phyloP scores from a whole-genome alignment of 2,329 filamentous ascomycete species.

The Xylariaceae sp. region DNA sequence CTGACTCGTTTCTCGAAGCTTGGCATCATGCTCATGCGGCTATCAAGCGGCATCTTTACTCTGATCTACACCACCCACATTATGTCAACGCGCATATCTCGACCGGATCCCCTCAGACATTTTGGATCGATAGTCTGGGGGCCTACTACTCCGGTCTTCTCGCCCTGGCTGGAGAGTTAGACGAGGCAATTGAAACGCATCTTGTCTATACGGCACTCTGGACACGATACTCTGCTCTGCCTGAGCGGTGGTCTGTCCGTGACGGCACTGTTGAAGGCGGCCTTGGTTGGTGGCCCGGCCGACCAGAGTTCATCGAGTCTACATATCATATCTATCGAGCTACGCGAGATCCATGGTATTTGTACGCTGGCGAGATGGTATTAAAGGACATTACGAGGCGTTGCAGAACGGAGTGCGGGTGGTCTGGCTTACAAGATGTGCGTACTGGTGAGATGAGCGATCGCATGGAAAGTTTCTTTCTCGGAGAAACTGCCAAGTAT shows the following conservation, averaged over 20 bases:
- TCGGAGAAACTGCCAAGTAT: slow-evolving; percentile 96
- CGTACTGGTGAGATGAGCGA: slow-evolving; percentile 82
- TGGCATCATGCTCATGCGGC: slow-evolving; percentile 86
- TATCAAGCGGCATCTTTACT: slow-evolving; percentile 89
- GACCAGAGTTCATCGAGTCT: slow-evolving; percentile 95
- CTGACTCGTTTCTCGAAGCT: slow-evolving; percentile 74
- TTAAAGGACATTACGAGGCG: slow-evolving; percentile 81
- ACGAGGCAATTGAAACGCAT: slow-evolving; percentile 88
- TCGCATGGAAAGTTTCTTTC: slow-evolving; percentile 98
- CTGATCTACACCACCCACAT: slow-evolving; percentile 80
- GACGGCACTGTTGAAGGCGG: slow-evolving; percentile 82
- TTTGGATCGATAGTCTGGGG: slow-evolving; percentile 94
- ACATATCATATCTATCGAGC: slow-evolving; percentile 95
- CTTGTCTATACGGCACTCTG: slow-evolving; percentile 89
- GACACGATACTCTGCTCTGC: slow-evolving; percentile 90
- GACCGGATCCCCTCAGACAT: slow-evolving; percentile 83
- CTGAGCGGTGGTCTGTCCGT: slow-evolving; percentile 88
- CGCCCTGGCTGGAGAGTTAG: slow-evolving; percentile 79
- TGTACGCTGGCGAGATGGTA: slow-evolving; percentile 95
- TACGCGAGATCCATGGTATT: slow-evolving; percentile 92
- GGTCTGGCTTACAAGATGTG: slow-evolving; percentile 85
- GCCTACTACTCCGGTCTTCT: slow-evolving; percentile 93
- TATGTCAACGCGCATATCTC: slow-evolving; percentile 87
- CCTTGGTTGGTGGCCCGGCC: slow-evolving; percentile 90
- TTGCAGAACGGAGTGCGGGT: slow-evolving; percentile 89